Evolutionary conservation across 208 protist species (phyloP), one percentile per base, ranked within the genome.

Genomic region (Leptomonas pyrrhocoris): DNA sequence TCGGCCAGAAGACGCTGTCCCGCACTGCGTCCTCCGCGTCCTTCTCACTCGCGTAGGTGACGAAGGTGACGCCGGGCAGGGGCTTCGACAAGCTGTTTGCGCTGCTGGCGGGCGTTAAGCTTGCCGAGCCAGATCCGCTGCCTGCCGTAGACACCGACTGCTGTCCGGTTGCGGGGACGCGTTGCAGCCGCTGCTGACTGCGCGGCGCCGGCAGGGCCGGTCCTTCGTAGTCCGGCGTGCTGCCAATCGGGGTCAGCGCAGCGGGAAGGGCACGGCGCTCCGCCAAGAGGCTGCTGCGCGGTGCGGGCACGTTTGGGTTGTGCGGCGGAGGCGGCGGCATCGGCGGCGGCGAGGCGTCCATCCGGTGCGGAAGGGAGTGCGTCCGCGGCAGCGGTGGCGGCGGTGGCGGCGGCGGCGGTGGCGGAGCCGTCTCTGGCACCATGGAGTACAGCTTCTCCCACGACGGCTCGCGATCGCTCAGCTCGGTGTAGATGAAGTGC

Each of bases 401-500:
- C 38, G 67, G 75, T 31, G 67, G 75, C 27, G 73, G 73, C 4
- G 65, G 74, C 23, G 74, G 74, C 25, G 74, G 67, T 25, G 68
- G 72, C 46, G 63, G 46, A 6, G 28, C 46, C 1, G 69, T 36
- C 6, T 68, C 54, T 30, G 56, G 57, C 38, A 65, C 21, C 2
- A 83, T 61, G 23, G 56, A 48, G 60, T 80, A 73, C 2, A 69
- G 23, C 48, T 74, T 75, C 51, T 72, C 69, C 25, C 70, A 73
- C 28, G 45, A 40, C 28, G 89, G 89, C 58, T 81, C 68, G 21
- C 73, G 79, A 49, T 89, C 81, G 59, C 88, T 93, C 0, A 92
- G 69, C 45, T 85, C 77, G 2, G 70, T 79, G 71, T 80, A 81
- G 55, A 93, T 90, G 38, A 89, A 80, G n/a, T 88, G 63, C 30